Base-by-base conservation (phyloP, 768 basidiomycete genomes). In the Mrakia gelida region DNA sequence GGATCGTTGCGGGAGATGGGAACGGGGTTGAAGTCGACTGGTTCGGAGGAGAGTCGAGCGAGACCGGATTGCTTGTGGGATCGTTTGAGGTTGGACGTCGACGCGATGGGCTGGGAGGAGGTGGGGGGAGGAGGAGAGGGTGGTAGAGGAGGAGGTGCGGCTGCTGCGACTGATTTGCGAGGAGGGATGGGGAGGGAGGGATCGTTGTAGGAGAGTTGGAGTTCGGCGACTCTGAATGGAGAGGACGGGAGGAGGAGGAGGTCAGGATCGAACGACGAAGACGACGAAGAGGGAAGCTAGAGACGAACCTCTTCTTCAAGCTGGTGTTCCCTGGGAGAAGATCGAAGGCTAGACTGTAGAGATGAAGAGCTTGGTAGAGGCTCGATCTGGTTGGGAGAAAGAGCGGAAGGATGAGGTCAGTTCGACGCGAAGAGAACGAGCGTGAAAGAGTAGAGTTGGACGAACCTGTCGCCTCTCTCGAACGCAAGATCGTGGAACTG, bases 121-220 rank as follows among this genome's bases (percentile, higher is more conserved):
- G 30, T 16, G 16, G 54, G 11, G 10, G 54, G 61, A 34, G 34
- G 49, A 38, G 34, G 34, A 7, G 52, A 9, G 3, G 73, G 52
- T 0, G 73, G 52, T 0, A 32, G 16, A 4, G 56, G 32, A 23
- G 72, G 21, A 3, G 34, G 32, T 4, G 72, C 4, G 2, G 34
- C 49, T 59, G 52, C 30, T 45, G 49, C 41, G 61, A 23, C 43
- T 28, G 38, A 61, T 54, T 78, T 78, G n/a, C 77, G 77, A 26
- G 77, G 72, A 54, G 77, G 77, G 38, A 78, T 72, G 13, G 77
- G 77, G 18, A 78, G 73, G 21, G 56, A 52, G 26, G 52, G 52
- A n/a, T 73, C 63, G 62, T 54, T 67, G 15, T 41, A 62, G 30
- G 59, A 18, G 67, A 41, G 34, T 32, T 78, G 72, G 13, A 78